Evolutionary conservation across 768 basidiomycete species (phyloP), one percentile per base, ranked within the genome.

Genomic region (Rhodocollybia butyracea): DNA sequence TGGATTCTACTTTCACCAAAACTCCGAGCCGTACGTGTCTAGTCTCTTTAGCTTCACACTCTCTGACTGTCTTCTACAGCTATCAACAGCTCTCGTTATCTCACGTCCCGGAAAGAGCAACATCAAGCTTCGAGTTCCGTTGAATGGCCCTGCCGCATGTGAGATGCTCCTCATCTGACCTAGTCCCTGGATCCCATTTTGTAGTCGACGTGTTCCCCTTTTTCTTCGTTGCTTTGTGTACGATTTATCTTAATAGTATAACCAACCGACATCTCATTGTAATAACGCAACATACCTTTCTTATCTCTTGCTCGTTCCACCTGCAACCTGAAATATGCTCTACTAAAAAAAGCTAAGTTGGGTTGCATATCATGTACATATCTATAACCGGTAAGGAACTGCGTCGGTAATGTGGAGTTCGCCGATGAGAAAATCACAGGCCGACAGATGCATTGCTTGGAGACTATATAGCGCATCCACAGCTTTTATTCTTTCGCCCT

Each of bases 1-100:
- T 60, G 91, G 94, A 34, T 95, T 91, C 73, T 96, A 95, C 71
- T 95, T 91, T 73, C 92, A 94, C 70, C 87, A 88, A 77, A 89
- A 93, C 68, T 94, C 91, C 54, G 91, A 92, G 65, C 91, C 91
- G 91, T 94, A 66, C 74, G 89, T 83, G n/a, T 6, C 31, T 21
- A 38, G 51, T 29, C 24, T 58, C 56, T 47, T 38, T 32, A 57
- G 31, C 27, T 41, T 56, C 53, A 40, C 51, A 45, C n/a, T 53
- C 55, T 43, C 29, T 19, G 13, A 15, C 11, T n/a, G 1, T 27
- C 41, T 54, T 27, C 19, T 24, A 50, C 65, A 92, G 91, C 62
- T 96, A 95, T 72, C 94, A 97, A 69, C 91, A 96, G 63, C 67
- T 97, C 50, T 89, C 89, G 4, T 78, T 97, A 56, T 77, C 77